phyloP scores from a whole-genome alignment of 2,329 filamentous ascomycete genomes.

The Pseudonectria foliicola region DNA sequence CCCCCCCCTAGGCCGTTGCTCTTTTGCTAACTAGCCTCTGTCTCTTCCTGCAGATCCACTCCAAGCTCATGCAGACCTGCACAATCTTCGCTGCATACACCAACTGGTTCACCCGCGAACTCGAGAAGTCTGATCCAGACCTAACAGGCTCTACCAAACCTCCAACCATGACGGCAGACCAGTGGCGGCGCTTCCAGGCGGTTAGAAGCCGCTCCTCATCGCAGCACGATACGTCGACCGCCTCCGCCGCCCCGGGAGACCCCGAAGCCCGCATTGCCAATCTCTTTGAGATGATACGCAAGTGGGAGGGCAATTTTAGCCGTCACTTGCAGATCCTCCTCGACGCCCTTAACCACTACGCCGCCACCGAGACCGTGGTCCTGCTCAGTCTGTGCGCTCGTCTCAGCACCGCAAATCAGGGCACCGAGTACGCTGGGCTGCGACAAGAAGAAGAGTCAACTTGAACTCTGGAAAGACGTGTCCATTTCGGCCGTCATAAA shows the following conservation, averaged over 20 bases:
- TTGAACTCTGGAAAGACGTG: no score
- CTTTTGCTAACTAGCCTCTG: slow-evolving; percentile 6
- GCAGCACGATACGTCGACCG: slow-evolving; percentile 27
- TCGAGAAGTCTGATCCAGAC: slow-evolving; percentile 78
- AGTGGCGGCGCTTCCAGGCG: slow-evolving; percentile 53
- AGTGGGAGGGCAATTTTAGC: slow-evolving; percentile 91
- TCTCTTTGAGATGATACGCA: slow-evolving; percentile 77
- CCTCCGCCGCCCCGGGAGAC: slow-evolving; percentile 28
- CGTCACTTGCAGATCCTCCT: slow-evolving; percentile 88
- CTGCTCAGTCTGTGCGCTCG: slow-evolving; percentile 80
- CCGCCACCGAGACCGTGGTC: slow-evolving; percentile 93
- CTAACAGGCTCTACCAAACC: slow-evolving; percentile 56
- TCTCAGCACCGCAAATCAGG: slow-evolving; percentile 74
- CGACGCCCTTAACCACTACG: slow-evolving; percentile 93
- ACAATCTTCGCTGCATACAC: slow-evolving; percentile 90
- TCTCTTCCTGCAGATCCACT: slow-evolving; percentile 77
- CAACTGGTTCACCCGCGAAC: slow-evolving; percentile 74
- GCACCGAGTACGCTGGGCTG: slow-evolving; percentile 56
- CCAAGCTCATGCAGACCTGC: slow-evolving; percentile 93
- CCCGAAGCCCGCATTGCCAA: slow-evolving; percentile 55
- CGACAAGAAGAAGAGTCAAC: slow-evolving; percentile 49
- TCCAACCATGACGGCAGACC: slow-evolving; percentile 50
- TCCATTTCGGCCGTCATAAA: no score
- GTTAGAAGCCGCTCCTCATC: slow-evolving; percentile 31
- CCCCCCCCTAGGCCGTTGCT: neutral